Base-by-base conservation (phyloP, 2,329 filamentous ascomycete species). In the Metarhizium humberi region DNA sequence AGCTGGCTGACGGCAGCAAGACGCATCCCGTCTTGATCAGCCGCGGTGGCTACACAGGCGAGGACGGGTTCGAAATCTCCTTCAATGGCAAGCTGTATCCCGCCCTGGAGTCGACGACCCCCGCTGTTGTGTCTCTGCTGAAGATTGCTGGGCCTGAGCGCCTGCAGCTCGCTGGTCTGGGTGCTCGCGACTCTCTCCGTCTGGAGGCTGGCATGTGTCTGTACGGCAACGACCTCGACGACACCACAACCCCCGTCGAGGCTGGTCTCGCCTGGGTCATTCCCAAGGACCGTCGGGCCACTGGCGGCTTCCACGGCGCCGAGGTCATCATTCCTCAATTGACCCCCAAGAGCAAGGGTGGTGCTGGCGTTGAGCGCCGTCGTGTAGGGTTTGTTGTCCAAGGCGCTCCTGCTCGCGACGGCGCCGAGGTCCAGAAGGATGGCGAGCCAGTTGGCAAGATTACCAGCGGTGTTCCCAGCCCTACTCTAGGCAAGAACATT, bases 131-230 rank as follows among this genome's bases (percentile, higher is more conserved):
- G 68, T 76, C 83, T 29, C 78, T 96, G 29, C 80, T 96, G 50
- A 70, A 78, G 45, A 75, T 80, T 36, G 85, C 85, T 30, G 82
- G 85, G 11, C 72, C 77, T 3, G 77, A 79, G 59, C 73, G 72
- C 52, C 76, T 96, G 16, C 86, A 87, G 65, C 81, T 96, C 49
- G 91, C 92, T 2, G 94, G 94, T 3, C 81, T 99, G 0, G 94
- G 92, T 10, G 90, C 94, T 2, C 84, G 94, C 60, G 94, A 99
- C 71, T 95, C 88, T 58, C 82, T 99, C 57, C 86, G 94, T 50
- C 84, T 99, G 34, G 94, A 99, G 75, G 94, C 94, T 0, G 94
- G 94, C 58, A 95, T 99, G 92, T 99, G 94, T 72, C 80, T 99
- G n/a, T 99, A 99, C 74, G 94, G 94, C n/a, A 90, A 97, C 73